Evolutionary conservation across 306 rosid genomes (phyloP).

Genomic region (Malus sieversii): DNA sequence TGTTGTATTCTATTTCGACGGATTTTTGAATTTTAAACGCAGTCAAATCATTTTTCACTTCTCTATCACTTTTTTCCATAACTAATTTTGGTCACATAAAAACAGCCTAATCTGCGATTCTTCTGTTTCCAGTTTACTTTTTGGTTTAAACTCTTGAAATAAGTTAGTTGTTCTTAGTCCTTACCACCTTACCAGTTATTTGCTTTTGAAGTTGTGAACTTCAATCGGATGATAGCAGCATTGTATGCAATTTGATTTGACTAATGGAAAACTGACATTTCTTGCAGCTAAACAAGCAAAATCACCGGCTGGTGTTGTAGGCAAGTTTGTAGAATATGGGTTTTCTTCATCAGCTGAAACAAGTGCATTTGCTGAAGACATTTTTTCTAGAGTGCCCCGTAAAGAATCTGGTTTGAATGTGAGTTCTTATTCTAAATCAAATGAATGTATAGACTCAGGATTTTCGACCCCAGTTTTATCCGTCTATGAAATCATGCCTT

Average conservation of each 20-base stretch:
- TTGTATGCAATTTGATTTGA: neutral
- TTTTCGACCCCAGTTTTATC: neutral
- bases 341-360: conserved; percentile 47
- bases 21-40: neutral
- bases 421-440: conserved; percentile 14
- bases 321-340: conserved; percentile 56
- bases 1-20: neutral
- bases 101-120: neutral
- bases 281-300: conserved; percentile 72
- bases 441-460: neutral
- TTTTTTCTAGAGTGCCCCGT: conserved; percentile 63
- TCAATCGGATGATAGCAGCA: neutral
- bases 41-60: neutral
- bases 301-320: conserved; percentile 56
- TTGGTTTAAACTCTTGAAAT: conserved; percentile 20
- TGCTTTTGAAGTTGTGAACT: neutral
- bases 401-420: conserved; percentile 54
- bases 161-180: conserved; percentile 16
- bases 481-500: neutral
- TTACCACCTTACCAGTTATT: neutral
- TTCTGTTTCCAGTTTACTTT: neutral
- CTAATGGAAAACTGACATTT: neutral
- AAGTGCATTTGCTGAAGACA: conserved; percentile 54
- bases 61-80: neutral
- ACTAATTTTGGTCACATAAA: neutral